These are phyloP conservation scores for Vitis hybrid DNA, from an alignment of 177 flowering plant genomes.

Conservation along the genomic window DNA sequence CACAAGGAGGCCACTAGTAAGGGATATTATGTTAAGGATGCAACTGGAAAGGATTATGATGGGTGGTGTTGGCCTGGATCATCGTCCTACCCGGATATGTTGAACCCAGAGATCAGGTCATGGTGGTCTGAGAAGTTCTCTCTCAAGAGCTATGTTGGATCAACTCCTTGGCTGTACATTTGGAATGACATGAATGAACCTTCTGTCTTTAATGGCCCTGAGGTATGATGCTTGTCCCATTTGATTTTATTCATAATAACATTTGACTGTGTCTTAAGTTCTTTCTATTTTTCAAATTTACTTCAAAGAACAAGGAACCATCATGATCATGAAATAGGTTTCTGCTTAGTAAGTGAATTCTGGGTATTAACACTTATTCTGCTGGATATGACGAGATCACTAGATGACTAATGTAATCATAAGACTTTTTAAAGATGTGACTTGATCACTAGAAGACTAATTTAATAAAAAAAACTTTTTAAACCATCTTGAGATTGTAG, in stretches of 20 bases:
- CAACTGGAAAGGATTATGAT: constrained; percentile 80
- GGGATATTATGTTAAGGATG: constrained; percentile 93
- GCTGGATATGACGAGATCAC: too few relatives aligned
- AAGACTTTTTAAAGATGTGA: too few relatives aligned
- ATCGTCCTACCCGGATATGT: constrained; percentile 77
- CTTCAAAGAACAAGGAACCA: background rate
- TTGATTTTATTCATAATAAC: background rate
- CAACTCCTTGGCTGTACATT: constrained; percentile 90
- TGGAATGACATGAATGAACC: constrained; percentile 99
- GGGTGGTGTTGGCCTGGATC: constrained; percentile 99
- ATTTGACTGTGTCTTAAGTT: too few relatives aligned
- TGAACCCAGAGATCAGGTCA: constrained; percentile 80
- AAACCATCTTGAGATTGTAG: too few relatives aligned
- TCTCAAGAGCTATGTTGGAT: constrained; percentile 68
- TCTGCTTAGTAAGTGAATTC: too few relatives aligned
- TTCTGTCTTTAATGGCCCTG: constrained; percentile 96
- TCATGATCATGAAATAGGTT: too few relatives aligned
- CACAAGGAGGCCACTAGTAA: constrained; percentile 87
- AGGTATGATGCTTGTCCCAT: constrained; percentile 41
- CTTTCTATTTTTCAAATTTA: background rate
- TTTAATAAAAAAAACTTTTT: too few relatives aligned
- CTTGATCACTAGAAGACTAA: too few relatives aligned
- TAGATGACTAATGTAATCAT: too few relatives aligned
- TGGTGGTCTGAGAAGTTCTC: constrained; percentile 97
- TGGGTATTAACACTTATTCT: too few relatives aligned